Evolutionary conservation across 2,329 filamentous ascomycete species (phyloP).

Genomic region (Graphilbum sp.): DNA sequence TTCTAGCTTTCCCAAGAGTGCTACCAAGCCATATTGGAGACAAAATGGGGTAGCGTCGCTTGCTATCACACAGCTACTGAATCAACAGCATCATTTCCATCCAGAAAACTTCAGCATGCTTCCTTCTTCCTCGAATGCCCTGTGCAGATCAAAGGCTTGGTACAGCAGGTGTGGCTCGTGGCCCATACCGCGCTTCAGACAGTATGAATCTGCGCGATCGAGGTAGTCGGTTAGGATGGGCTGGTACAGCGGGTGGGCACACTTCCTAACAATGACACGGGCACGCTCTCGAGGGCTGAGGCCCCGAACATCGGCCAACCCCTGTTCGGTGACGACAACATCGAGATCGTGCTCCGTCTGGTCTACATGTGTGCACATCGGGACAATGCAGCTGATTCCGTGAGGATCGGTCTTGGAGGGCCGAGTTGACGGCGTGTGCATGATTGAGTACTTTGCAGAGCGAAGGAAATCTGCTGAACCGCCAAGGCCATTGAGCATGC

Average conservation of each 20-base stretch:
- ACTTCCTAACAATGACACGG: constrained; percentile 73
- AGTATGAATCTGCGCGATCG: constrained; percentile 73
- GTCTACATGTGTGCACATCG: constrained; percentile 83
- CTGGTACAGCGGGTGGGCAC: constrained; percentile 69
- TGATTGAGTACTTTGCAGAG: constrained; percentile 64
- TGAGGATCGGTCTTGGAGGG: constrained; percentile 70
- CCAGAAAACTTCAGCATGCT: constrained; percentile 54
- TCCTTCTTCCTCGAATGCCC: constrained; percentile 63
- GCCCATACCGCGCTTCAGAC: constrained; percentile 70
- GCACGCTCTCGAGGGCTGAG: constrained; percentile 66
- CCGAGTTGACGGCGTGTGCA: constrained; percentile 76
- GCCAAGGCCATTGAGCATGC: constrained; percentile 76
- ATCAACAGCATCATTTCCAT: too few species aligned
- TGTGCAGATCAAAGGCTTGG: constrained; percentile 81
- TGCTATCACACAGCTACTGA: too few species aligned
- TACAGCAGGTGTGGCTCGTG: constrained; percentile 81
- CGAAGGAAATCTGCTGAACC: constrained; percentile 72
- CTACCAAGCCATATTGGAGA: too few species aligned
- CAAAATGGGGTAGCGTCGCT: too few species aligned
- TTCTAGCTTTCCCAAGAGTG: too few species aligned
- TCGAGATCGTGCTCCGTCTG: constrained; percentile 89
- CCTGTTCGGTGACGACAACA: constrained; percentile 61
- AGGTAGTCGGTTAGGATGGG: constrained; percentile 73
- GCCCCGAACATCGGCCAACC: constrained; percentile 72
- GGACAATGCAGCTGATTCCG: constrained; percentile 77